Evolutionary conservation across 2,329 filamentous ascomycete species (phyloP), one percentile per base, ranked within the genome.

Genomic region (Nemania abortiva): DNA sequence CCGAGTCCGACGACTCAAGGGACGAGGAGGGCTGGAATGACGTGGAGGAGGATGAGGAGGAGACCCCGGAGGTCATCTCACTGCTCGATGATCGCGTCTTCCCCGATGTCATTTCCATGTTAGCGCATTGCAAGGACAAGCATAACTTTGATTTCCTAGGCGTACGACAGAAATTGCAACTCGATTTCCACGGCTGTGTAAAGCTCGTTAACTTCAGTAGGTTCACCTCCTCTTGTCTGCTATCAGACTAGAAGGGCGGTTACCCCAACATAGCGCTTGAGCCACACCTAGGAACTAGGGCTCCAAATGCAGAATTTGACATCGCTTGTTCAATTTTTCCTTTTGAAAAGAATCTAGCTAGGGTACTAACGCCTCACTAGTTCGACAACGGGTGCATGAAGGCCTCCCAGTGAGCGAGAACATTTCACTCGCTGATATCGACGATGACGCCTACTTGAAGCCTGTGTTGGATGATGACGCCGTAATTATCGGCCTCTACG

Each of bases 401-500:
- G 82, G 83, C 50, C 74, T 79, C 39, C 50, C 81, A 6, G 77
- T 89, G 2, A 88, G 89, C 0, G 84, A 87, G 66, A 81, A 91
- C 52, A 89, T 93, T 66, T 85, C 88, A 2, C 83, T 83, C 42
- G 82, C 84, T 1, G 84, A 89, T 29, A 90, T 98, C 70, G 86
- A 89, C n/a, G 89, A 94, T 70, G 95, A 98, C 72, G 86, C 87
- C 72, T 97, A 90, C 77, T 85, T 99, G 67, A 92, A 92, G 77
- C 96, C 96, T 0, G 90, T 94, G 3, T 82, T 99, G 7, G 91
- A 96, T 67, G 94, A 98, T 73, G 96, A 99, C 79, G 92, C 95
- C 3, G 84, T 98, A 62, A 88, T 99, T 37, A 94, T 97, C 78
- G 92, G 89, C 65, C 85, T 99, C 22, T 95, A 97, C 72, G 96